These are phyloP conservation scores for Verticillium tricorpus DNA, from an alignment of 2,329 filamentous ascomycete genomes.

Conservation along the genomic window DNA sequence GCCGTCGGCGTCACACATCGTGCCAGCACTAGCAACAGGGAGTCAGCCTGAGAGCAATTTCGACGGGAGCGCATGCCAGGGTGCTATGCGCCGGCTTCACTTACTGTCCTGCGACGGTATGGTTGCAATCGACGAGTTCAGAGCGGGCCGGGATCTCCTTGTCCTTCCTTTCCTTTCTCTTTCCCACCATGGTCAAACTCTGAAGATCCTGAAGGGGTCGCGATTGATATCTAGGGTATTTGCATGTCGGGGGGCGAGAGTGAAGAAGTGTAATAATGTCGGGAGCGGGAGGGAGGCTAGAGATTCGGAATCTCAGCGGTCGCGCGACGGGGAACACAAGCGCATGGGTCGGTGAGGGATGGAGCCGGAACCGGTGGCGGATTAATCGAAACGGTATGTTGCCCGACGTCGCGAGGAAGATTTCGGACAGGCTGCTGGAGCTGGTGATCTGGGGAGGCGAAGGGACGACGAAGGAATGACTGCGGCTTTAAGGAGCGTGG, in stretches of 20 bases:
- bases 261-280: background rate
- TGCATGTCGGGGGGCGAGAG: background rate
- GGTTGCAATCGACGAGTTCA: conserved; percentile 64
- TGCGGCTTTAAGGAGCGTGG: background rate
- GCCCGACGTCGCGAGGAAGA: background rate
- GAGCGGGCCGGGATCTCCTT: conserved; percentile 48
- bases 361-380: background rate
- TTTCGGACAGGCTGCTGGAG: background rate
- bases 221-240: background rate
- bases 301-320: background rate
- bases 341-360: background rate
- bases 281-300: background rate
- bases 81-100: conserved; percentile 27
- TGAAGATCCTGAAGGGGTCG: background rate
- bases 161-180: background rate
- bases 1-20: conserved; percentile 78
- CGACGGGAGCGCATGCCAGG: background rate
- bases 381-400: background rate
- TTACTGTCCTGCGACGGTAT: conserved; percentile 83
- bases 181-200: background rate
- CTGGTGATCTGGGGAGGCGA: background rate
- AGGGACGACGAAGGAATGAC: background rate
- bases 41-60: background rate
- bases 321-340: background rate
- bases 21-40: conserved; percentile 66